These are phyloP conservation scores for Encephalitozoon cuniculi DNA, from an alignment of 371 early-diverging fungal genomes.

Conservation along the genomic window DNA sequence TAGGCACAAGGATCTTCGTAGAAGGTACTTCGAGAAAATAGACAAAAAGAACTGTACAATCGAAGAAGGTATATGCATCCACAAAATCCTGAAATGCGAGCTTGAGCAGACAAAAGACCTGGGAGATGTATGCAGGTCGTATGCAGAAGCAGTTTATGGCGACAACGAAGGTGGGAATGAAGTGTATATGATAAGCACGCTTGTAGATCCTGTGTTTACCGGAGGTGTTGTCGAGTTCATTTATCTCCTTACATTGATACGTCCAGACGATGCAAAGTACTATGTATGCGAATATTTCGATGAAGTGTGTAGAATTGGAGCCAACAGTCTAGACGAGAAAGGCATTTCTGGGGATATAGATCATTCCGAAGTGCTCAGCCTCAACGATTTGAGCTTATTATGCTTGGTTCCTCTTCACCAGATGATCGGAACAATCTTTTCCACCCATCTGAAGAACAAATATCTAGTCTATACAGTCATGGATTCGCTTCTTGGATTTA, in stretches of 20 bases:
- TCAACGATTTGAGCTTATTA: not conserved
- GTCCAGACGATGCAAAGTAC: not conserved
- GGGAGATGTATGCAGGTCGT: not conserved
- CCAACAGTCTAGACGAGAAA: not conserved
- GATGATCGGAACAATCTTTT: not conserved
- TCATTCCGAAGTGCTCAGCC: not conserved
- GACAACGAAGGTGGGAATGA: not conserved
- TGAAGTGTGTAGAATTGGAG: not conserved
- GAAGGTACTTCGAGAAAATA: slow-evolving; percentile 5
- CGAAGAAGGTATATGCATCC: slow-evolving; percentile 21
- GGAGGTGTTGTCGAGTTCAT: not conserved
- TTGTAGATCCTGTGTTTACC: not conserved
- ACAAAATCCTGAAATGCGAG: not conserved
- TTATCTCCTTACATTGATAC: not conserved
- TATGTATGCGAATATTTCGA: slow-evolving; percentile 4
- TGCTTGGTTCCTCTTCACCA: not conserved
- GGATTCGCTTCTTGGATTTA: not conserved
- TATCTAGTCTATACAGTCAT: not conserved
- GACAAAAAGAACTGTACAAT: slow-evolving; percentile 6
- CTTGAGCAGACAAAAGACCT: too few relatives aligned
- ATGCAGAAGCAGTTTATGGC: not conserved
- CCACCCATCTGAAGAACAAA: not conserved
- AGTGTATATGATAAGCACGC: not conserved
- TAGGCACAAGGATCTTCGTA: not conserved
- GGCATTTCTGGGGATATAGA: not conserved